These are phyloP conservation scores for Epichloe hybrida DNA, from an alignment of 2,329 filamentous ascomycete genomes.

Conservation along the genomic window DNA sequence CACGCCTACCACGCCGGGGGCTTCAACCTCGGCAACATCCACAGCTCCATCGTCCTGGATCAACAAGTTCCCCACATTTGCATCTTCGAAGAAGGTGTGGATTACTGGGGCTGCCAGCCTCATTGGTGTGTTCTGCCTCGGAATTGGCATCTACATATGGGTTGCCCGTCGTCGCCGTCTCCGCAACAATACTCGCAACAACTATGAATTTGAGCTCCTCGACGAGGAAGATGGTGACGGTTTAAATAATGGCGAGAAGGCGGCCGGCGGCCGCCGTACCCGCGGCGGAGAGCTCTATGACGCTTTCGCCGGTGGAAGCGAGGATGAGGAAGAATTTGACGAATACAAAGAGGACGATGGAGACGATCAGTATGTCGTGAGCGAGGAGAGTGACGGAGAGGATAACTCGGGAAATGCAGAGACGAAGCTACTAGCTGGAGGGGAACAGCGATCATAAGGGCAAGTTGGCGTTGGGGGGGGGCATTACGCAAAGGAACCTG, in stretches of 20 bases:
- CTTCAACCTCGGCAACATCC: not conserved
- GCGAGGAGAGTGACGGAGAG: slow-evolving; percentile 31
- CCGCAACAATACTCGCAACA: slow-evolving; percentile 60
- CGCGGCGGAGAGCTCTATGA: slow-evolving; percentile 89
- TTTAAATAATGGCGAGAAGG: slow-evolving; percentile 34
- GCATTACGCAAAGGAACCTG: not conserved
- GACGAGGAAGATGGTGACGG: slow-evolving; percentile 63
- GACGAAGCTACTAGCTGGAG: slow-evolving; percentile 12
- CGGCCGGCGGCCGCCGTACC: slow-evolving; percentile 32
- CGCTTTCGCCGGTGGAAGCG: slow-evolving; percentile 80
- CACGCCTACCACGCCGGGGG: not conserved
- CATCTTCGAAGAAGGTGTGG: slow-evolving; percentile 81
- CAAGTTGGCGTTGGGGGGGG: not conserved
- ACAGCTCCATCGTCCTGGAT: slow-evolving; percentile 52
- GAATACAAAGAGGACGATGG: slow-evolving; percentile 22
- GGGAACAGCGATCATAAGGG: slow-evolving; percentile 4
- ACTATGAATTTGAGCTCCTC: slow-evolving; percentile 90
- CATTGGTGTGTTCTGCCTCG: slow-evolving; percentile 71
- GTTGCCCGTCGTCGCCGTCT: slow-evolving; percentile 65
- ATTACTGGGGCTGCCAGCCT: slow-evolving; percentile 79
- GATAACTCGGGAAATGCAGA: slow-evolving; percentile 16
- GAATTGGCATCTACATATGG: slow-evolving; percentile 70
- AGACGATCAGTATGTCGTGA: slow-evolving; percentile 35
- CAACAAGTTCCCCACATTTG: slow-evolving; percentile 83
- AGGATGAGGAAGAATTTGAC: slow-evolving; percentile 42